A percentile compares a stretch with the other conserved stretches of the same genome.
Conservation (phyloP, 129 eudicot species). For the Helichrysum umbraculigerum region DNA sequence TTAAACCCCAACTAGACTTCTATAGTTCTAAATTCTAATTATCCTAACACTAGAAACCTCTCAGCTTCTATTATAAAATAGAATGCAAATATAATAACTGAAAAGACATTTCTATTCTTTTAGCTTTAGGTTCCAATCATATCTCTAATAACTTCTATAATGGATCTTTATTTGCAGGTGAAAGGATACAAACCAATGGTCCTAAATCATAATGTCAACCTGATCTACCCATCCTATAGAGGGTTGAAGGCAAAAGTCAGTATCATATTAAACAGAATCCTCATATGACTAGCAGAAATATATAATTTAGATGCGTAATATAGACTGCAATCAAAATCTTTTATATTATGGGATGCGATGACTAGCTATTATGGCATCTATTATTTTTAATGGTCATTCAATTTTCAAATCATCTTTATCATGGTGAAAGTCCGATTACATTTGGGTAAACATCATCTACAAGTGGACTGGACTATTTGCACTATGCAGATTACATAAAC, state of each 20-base stretch:
- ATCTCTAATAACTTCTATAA: not conserved
- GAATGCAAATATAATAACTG: not conserved
- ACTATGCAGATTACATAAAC: slow-evolving; percentile 5
- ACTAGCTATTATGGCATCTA: not conserved
- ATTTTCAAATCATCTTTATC: slow-evolving; percentile 1
- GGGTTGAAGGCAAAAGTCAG: not conserved
- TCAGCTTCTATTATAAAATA: not conserved
- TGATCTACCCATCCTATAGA: not conserved
- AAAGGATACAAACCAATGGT: slow-evolving; percentile 8
- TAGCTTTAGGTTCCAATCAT: no score
- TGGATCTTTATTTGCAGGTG: slow-evolving; percentile 3
- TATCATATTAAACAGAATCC: slow-evolving; percentile 12
- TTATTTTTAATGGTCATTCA: not conserved
- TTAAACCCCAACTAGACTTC: not conserved
- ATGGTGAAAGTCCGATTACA: not conserved
- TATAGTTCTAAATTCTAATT: no score
- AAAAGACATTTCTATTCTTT: not conserved
- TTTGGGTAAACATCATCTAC: not conserved
- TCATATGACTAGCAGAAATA: not conserved
- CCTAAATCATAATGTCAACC: slow-evolving; percentile 14
- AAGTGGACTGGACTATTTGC: slow-evolving; percentile 2
- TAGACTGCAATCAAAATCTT: slow-evolving; percentile 9
- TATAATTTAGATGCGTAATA: not conserved
- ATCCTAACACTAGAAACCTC: not conserved
- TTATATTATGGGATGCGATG: not conserved